phyloP scores from a whole-genome alignment of 2,329 filamentous ascomycete species.

The Phyllosticta citrichinensis region DNA sequence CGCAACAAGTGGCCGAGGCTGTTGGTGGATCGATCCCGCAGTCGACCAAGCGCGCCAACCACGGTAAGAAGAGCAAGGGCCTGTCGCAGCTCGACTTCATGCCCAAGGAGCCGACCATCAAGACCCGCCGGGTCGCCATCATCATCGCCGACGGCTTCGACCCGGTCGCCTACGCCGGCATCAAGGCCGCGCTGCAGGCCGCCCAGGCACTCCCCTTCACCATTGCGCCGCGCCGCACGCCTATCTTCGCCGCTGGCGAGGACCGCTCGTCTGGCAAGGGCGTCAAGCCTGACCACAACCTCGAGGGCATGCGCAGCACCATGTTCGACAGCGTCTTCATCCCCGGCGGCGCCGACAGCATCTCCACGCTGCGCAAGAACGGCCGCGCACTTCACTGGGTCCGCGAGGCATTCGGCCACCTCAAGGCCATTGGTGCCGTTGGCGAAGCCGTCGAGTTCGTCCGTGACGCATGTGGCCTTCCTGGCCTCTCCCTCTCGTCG shows the following conservation, averaged over 20 bases:
- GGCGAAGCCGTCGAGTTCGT: constrained; percentile 62
- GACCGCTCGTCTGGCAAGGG: constrained; percentile 43
- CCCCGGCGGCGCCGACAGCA: constrained; percentile 57
- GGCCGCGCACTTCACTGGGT: constrained; percentile 69
- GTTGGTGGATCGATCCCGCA: constrained; percentile 55
- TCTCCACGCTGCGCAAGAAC: constrained; percentile 54
- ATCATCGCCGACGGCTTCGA: constrained; percentile 73
- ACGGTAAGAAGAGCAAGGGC: constrained; percentile 56
- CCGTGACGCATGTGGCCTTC: constrained; percentile 34
- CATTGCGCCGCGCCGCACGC: constrained; percentile 58
- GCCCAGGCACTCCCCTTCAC: constrained; percentile 59
- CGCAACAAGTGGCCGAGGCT: constrained; percentile 57
- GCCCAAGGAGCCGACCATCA: constrained; percentile 55
- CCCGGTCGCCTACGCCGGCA: constrained; percentile 50
- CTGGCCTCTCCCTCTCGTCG: constrained; percentile 39
- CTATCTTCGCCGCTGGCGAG: constrained; percentile 53
- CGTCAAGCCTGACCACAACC: constrained; percentile 62
- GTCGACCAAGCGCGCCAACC: constrained; percentile 46
- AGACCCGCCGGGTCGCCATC: constrained; percentile 61
- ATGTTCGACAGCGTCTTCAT: constrained; percentile 75
- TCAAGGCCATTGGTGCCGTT: constrained; percentile 68
- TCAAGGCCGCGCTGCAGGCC: constrained; percentile 53
- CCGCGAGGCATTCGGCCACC: constrained; percentile 69
- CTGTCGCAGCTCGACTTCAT: constrained; percentile 61
- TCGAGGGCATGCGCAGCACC: constrained; percentile 68